Evolutionary conservation across 352 stramenopile genomes (phyloP), one percentile per base, ranked within the genome.

Genomic region (Thraustotheca clavata): DNA sequence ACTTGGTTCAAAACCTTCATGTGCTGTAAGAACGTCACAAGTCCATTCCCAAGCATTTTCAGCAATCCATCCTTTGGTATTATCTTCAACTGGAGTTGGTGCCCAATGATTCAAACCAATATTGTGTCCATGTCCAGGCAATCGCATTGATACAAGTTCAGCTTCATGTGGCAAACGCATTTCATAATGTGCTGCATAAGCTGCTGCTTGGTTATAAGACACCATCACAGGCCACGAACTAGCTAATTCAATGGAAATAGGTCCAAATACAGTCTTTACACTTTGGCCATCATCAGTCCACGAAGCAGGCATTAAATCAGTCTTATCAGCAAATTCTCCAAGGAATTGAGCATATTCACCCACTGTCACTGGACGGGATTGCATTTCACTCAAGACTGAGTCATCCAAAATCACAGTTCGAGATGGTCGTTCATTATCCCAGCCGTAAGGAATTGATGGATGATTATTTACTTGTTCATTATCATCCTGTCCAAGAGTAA

Each of bases 31-130:
- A 11, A 24, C n/a, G 43, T 52, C 43, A 31, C 43, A 52, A 24
- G 43, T 52, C 43, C 43, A 52, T 18, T 52, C 43, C 43, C 43
- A 52, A 14, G 43, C 43, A 24, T 52, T 52, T 7, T 18, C 43
- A 9, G 43, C 43, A 2, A 20, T 9, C 43, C 43, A 52, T 11
- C 43, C 43, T 6, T 9, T 11, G 7, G 43, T 9, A 7, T 52
- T 52, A 2, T 24, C n/a, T 52, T 14, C 43, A 9, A 52, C 43
- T 6, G 12, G 43, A 14, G 43, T 52, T 7, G 43, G 43, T 9
- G n/a, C 7, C 43, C 43, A 52, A 31, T 52, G 43, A 11, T 11
- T 9, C 43, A 52, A 31, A 52, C 43, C 43, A 18, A 52, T 31
- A 31, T 52, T 52, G 43, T 24, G 43, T 31, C 43, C 43, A 1